Percentiles rank a stretch among this genome's conserved stretches.
These are phyloP conservation scores for Schoenoplectus tabernaemontani DNA, from an alignment of 202 grass and related monocot genomes.

Conservation along the genomic window DNA sequence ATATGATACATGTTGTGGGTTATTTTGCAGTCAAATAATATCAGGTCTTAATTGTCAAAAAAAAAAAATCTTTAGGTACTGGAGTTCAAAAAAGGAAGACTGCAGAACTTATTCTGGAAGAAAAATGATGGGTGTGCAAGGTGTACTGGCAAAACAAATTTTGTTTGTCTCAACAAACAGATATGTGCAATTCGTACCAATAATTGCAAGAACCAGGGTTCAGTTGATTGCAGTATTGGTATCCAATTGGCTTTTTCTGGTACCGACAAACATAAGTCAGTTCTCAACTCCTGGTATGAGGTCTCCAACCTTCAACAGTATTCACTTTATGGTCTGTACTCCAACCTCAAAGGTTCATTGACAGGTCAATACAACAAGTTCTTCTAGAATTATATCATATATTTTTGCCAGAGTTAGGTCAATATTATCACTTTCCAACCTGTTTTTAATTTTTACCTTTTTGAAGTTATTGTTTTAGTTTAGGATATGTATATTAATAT, in stretches of 20 bases:
- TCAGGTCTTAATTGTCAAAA: neutral
- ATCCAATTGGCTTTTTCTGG: conserved; percentile 94
- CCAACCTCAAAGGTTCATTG: conserved; percentile 68
- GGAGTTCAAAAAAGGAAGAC: conserved; percentile 89
- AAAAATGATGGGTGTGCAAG: conserved; percentile 59
- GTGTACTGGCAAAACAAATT: conserved; percentile 56
- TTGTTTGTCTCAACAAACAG: conserved; percentile 63
- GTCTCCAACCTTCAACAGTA: conserved; percentile 86
- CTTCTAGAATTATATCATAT: conserved; percentile 18
- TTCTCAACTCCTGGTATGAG: conserved; percentile 97
- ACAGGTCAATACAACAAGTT: conserved; percentile 62
- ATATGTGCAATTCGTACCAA: conserved; percentile 63
- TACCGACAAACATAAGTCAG: conserved; percentile 73
- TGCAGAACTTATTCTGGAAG: conserved; percentile 88
- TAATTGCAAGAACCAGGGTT: conserved; percentile 66
- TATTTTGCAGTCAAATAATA: neutral
- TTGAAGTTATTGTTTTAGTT: neutral
- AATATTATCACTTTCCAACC: neutral
- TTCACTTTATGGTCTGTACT: conserved; percentile 76
- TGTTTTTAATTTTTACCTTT: neutral
- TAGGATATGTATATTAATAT: conserved; percentile 16
- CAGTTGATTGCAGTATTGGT: conserved; percentile 79
- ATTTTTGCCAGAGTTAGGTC: neutral
- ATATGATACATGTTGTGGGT: neutral
- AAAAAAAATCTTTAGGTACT: conserved; percentile 42